Percentiles rank a stretch among this genome's conserved stretches.
Evolutionary conservation across 1,284 basidiomycete genomes (phyloP).

Genomic region (Pseudomicrostroma phylloplanum): DNA sequence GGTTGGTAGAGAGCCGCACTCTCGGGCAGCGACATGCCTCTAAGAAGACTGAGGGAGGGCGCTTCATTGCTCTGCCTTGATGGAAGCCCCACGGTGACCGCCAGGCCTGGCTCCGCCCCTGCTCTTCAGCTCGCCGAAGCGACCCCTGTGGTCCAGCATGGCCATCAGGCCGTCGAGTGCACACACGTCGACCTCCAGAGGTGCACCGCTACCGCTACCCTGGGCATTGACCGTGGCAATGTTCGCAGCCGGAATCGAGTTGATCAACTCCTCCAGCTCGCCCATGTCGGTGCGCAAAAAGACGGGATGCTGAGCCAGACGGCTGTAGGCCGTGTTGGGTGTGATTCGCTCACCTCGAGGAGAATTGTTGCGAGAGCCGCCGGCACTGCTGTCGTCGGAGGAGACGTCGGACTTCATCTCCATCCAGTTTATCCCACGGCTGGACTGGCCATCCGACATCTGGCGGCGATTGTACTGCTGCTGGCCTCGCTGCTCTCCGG

Average conservation of each 20-base stretch:
- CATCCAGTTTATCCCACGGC: not conserved
- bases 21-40: too few relatives aligned
- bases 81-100: too few relatives aligned
- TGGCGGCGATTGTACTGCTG: conserved; percentile 16
- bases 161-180: conserved; percentile 31
- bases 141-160: conserved; percentile 26
- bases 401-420: conserved; percentile 3
- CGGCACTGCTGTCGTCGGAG: conserved; percentile 11
- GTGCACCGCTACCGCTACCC: conserved; percentile 1
- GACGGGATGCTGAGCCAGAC: conserved; percentile 37
- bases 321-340: conserved; percentile 38
- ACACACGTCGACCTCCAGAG: conserved; percentile 29
- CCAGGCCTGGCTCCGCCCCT: too few relatives aligned
- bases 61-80: too few relatives aligned
- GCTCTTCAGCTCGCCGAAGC: not conserved
- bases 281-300: conserved; percentile 33
- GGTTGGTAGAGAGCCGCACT: too few relatives aligned
- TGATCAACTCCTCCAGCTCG: conserved; percentile 40
- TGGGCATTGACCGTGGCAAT: conserved; percentile 4
- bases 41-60: too few relatives aligned
- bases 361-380: not conserved
- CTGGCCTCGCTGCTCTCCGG: conserved; percentile 8
- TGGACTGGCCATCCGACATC: conserved; percentile 1
- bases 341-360: conserved; percentile 14
- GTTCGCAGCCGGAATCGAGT: conserved; percentile 20